Conservation (phyloP, 2,329 filamentous ascomycete genomes). For the Cladophialophora bantiana region DNA sequence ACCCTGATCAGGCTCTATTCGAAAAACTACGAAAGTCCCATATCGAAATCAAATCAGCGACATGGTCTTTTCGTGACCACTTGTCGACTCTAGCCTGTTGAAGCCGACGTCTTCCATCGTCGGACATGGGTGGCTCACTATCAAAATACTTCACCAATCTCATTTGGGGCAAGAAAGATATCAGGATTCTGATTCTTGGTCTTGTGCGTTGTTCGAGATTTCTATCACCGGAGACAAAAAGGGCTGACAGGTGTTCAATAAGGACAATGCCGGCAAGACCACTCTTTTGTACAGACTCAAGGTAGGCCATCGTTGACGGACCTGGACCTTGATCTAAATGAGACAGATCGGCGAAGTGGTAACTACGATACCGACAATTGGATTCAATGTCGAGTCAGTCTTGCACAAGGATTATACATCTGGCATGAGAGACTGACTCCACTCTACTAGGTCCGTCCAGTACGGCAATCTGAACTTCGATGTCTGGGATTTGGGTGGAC, state of each 20-base stretch:
- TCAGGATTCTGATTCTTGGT: constrained; percentile 91
- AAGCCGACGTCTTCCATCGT: background rate
- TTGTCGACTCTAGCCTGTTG: constrained; percentile 1
- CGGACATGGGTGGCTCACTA: constrained; percentile 62
- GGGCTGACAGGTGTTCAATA: constrained; percentile 9
- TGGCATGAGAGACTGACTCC: constrained; percentile 5
- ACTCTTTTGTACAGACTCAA: constrained; percentile 95
- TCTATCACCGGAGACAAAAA: background rate
- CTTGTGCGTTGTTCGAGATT: constrained; percentile 67
- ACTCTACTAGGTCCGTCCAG: constrained; percentile 70
- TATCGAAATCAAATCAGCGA: constrained; percentile 10
- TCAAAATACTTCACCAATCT: constrained; percentile 70
- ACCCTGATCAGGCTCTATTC: background rate
- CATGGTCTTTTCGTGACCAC: constrained; percentile 27
- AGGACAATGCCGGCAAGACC: constrained; percentile 99
- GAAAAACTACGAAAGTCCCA: background rate
- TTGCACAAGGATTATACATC: background rate
- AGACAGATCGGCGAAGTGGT: constrained; percentile 94
- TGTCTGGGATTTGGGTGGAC: constrained; percentile 97
- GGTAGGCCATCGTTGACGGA: constrained; percentile 57
- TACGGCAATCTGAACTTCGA: constrained; percentile 99
- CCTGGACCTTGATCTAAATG: constrained; percentile 31
- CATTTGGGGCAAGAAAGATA: constrained; percentile 95
- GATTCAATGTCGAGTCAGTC: constrained; percentile 87
- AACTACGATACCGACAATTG: constrained; percentile 98